A percentile compares a stretch with the other conserved stretches of the same genome.
These are phyloP conservation scores for Fragaria nilgerrensis DNA, from an alignment of 306 rosid genomes.

Conservation along the genomic window DNA sequence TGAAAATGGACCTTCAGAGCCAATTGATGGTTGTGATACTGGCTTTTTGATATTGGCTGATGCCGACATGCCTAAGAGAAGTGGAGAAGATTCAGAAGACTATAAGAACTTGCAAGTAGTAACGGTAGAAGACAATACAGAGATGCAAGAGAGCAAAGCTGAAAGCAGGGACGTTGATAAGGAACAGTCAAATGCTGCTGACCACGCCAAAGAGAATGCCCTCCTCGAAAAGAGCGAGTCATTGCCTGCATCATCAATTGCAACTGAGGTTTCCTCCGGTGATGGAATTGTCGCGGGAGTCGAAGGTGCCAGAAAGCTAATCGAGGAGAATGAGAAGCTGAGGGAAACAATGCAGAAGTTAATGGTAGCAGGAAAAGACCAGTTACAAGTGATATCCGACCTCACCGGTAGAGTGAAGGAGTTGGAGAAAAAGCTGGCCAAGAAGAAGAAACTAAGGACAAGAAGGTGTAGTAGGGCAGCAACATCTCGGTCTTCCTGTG, in stretches of 20 bases:
- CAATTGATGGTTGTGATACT: not conserved
- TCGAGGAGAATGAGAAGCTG: constrained; percentile 56
- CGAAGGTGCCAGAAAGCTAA: constrained; percentile 21
- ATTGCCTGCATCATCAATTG: not conserved
- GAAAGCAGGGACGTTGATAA: not conserved
- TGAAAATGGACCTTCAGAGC: not conserved
- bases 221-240: not conserved
- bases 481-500: constrained; percentile 17
- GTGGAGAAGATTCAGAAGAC: not conserved
- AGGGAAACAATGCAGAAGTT: constrained; percentile 57
- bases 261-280: not conserved
- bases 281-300: not conserved
- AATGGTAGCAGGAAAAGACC: constrained; percentile 62
- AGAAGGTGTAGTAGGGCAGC: constrained; percentile 16
- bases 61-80: not conserved
- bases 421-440: constrained; percentile 60
- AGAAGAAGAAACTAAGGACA: constrained; percentile 39
- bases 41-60: not conserved
- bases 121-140: not conserved
- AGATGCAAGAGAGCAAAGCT: not conserved
- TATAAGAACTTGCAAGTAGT: not conserved
- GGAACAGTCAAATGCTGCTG: not conserved
- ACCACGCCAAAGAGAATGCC: not conserved
- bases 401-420: constrained; percentile 61
- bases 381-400: constrained; percentile 49